Percentiles rank a stretch among this genome's conserved stretches.
These are phyloP conservation scores for Haemoproteus tartakovskyi DNA, from an alignment of 169 alveolate species.

Conservation along the genomic window DNA sequence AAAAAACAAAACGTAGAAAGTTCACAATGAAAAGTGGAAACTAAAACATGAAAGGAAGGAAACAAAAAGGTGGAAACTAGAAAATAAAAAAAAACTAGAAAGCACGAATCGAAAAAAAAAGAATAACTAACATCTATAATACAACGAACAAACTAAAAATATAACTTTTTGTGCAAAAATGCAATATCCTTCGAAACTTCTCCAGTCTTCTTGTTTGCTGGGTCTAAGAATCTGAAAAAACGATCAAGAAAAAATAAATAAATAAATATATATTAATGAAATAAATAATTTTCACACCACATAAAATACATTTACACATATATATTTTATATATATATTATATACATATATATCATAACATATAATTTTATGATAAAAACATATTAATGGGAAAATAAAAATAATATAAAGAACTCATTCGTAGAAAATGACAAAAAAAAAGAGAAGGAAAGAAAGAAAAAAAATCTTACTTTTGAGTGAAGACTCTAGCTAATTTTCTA, in stretches of 20 bases:
- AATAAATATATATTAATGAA: too few species aligned
- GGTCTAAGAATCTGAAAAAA: conserved; percentile 38
- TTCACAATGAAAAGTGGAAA: too few species aligned
- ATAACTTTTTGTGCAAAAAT: conserved; percentile 61
- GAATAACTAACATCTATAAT: too few species aligned
- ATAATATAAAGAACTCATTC: background rate
- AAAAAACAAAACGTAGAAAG: too few species aligned
- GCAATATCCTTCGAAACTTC: conserved; percentile 66
- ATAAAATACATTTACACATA: too few species aligned
- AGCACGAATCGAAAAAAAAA: too few species aligned
- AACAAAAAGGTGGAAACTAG: background rate
- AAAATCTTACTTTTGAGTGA: conserved; percentile 59
- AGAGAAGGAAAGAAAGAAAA: background rate
- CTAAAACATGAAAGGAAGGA: background rate
- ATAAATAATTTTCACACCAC: too few species aligned
- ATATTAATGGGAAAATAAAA: background rate
- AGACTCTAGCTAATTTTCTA: conserved; percentile 48
- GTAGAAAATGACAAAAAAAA: background rate
- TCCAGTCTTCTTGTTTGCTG: conserved; percentile 59
- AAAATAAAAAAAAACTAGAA: background rate
- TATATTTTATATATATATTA: too few species aligned
- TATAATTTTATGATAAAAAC: background rate
- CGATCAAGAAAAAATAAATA: background rate
- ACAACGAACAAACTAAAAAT: conserved; percentile 12
- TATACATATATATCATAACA: too few species aligned